Evolutionary conservation across 176 grass and related monocot genomes (phyloP), one percentile per base, ranked within the genome.

Genomic region (Dactylis glomerata): DNA sequence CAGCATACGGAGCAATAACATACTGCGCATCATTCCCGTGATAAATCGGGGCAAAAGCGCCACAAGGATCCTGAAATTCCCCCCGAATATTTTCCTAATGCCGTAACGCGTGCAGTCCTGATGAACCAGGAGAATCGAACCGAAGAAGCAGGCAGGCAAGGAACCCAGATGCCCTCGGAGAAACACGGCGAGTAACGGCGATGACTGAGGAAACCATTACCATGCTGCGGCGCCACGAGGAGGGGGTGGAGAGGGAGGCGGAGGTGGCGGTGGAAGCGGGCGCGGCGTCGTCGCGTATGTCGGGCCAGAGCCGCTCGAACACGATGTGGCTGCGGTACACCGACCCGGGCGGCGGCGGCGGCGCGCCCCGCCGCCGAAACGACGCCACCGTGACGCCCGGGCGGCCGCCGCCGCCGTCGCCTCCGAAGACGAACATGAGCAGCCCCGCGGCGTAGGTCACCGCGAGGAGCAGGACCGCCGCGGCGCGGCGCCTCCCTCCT

Each of bases 261-360:
- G 71, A 57, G 78, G 85, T 10, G 24, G 75, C 45, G 63, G 73
- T 41, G 1, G 73, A 75, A 11, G 78, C 79, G 79, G 26, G 10
- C 23, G 55, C 11, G 22, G 80, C 74, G 56, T 79, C 84, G 73
- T 91, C 85, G 68, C 89, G 83, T 82, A 99, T 99, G 85, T 73
- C 81, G 36, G 93, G 89, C 96, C 91, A 95, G 2, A 99, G 87
- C 24, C 86, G 87, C 57, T 91, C 75, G 87, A 99, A 96, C 78
- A 92, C 86, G 73, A 87, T 84, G 81, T 92, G 84, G 83, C 93
- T 96, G 44, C 87, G 85, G 89, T 99, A 99, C 54, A 94, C 81
- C 15, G 93, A 95, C 12, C 96, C 96, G 0, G 91, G 89, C 13
- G 63, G 84, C 30, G 51, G 40, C 34, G 77, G 68, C 26, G 15